phyloP scores from a whole-genome alignment of 306 rosid genomes.

The Prunus mongolica region DNA sequence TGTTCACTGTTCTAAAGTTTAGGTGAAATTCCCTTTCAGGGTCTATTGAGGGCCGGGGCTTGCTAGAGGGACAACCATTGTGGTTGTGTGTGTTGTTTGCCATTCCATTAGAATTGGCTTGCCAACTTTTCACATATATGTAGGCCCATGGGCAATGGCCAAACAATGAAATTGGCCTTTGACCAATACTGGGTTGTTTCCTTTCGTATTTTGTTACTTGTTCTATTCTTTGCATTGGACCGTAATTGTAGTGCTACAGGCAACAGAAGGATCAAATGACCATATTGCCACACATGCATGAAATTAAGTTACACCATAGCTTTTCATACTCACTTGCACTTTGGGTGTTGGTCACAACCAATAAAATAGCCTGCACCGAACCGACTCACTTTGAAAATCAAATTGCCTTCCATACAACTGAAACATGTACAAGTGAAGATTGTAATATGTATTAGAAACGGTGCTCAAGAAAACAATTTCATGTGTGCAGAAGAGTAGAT shows the following conservation, averaged over 20 bases:
- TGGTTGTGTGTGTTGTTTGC: background rate
- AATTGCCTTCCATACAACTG: constrained; percentile 86
- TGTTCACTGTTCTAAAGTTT: background rate
- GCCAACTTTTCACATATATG: background rate
- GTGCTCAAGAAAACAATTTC: background rate
- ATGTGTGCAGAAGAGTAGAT: constrained; percentile 5
- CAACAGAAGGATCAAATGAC: background rate
- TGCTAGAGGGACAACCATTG: background rate
- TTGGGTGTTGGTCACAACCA: constrained; percentile 92
- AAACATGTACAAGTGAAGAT: constrained; percentile 25
- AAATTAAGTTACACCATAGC: background rate
- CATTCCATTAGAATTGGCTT: background rate
- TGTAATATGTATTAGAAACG: constrained; percentile 12
- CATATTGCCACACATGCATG: background rate
- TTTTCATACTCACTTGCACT: constrained; percentile 82
- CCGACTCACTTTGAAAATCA: constrained; percentile 93
- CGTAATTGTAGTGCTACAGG: background rate
- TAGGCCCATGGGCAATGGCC: background rate
- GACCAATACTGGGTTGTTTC: background rate
- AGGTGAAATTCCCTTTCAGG: background rate
- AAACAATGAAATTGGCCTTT: background rate
- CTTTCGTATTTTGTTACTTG: no score
- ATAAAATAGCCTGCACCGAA: constrained; percentile 87
- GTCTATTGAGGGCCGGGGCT: background rate
- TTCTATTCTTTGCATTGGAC: background rate